Evolutionary conservation across 768 basidiomycete species (phyloP).

Genomic region (Boletus pseudo-olivaceus): DNA sequence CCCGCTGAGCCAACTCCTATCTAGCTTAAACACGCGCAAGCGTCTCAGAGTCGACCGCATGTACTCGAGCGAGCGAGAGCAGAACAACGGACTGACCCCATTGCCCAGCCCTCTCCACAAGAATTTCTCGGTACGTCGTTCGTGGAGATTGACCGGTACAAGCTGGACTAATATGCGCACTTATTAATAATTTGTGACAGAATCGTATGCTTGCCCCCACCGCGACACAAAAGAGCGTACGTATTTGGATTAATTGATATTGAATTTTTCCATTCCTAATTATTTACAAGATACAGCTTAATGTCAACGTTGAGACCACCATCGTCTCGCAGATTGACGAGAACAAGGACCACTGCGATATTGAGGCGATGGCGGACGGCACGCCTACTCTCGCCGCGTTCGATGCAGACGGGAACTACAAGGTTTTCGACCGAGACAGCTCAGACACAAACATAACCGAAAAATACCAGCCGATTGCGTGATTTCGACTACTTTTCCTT

Average conservation of each 20-base stretch:
- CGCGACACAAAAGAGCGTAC: conserved; percentile 21
- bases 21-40: conserved; percentile 31
- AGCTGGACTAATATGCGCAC: not conserved
- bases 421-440: conserved; percentile 15
- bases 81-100: conserved; percentile 5
- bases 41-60: conserved; percentile 25
- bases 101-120: conserved; percentile 17
- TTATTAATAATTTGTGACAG: conserved; percentile 5
- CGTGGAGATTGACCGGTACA: not conserved
- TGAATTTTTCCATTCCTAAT: not conserved
- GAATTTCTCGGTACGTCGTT: conserved; percentile 23
- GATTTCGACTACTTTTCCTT: not conserved
- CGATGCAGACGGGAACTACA: conserved; percentile 11
- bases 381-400: conserved; percentile 7
- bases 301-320: conserved; percentile 34
- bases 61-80: conserved; percentile 28
- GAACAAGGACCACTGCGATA: conserved; percentile 18
- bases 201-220: conserved; percentile 22
- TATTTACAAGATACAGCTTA: conserved; percentile 14
- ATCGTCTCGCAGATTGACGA: conserved; percentile 32
- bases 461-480: conserved; percentile 13
- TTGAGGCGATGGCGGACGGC: conserved; percentile 14
- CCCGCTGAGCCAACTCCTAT: not conserved
- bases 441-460: conserved; percentile 15
- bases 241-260: not conserved